A percentile compares a stretch with the other conserved stretches of the same genome.
Evolutionary conservation across 495 filamentous ascomycete species (phyloP).

Genomic region (Melanomma pulvis-pyrius): DNA sequence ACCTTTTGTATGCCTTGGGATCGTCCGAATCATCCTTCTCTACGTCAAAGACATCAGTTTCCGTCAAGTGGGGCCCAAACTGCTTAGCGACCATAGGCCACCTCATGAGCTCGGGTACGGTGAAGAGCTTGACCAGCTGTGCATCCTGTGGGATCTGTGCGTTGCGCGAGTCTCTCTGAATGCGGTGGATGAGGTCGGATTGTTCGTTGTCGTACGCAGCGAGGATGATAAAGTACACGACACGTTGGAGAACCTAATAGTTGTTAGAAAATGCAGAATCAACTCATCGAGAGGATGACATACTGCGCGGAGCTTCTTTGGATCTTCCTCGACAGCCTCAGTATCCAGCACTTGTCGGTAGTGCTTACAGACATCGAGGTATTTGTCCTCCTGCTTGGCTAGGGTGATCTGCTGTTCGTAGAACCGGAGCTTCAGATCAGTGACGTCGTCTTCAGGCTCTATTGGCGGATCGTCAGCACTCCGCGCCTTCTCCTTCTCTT

Average conservation of each 20-base stretch:
- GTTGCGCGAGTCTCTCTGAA: conserved; percentile 66
- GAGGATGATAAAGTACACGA: conserved; percentile 96
- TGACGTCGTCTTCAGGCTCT: conserved; percentile 84
- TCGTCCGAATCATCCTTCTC: conserved; percentile 64
- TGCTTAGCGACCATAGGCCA: conserved; percentile 89
- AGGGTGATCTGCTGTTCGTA: conserved; percentile 95
- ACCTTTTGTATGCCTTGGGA: conserved; percentile 76
- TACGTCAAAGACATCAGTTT: conserved; percentile 83
- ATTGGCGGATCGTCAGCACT: conserved; percentile 71
- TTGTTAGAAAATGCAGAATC: conserved; percentile 27
- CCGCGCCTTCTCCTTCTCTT: conserved; percentile 64
- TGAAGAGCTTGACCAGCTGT: conserved; percentile 87
- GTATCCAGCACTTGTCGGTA: conserved; percentile 96
- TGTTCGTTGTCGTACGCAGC: conserved; percentile 98
- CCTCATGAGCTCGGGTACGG: conserved; percentile 93
- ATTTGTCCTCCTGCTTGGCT: conserved; percentile 95
- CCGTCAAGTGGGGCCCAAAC: conserved; percentile 86
- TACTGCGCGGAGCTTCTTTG: conserved; percentile 80
- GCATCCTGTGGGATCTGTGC: conserved; percentile 68
- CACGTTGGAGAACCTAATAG: conserved; percentile 77
- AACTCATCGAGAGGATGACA: conserved; percentile 42
- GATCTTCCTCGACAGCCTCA: conserved; percentile 87
- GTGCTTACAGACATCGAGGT: conserved; percentile 95
- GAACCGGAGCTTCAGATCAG: conserved; percentile 92
- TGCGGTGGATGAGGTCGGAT: conserved; percentile 92